Evolutionary conservation across 768 basidiomycete genomes (phyloP).

Genomic region (Sistotremastrum niveocremeum): DNA sequence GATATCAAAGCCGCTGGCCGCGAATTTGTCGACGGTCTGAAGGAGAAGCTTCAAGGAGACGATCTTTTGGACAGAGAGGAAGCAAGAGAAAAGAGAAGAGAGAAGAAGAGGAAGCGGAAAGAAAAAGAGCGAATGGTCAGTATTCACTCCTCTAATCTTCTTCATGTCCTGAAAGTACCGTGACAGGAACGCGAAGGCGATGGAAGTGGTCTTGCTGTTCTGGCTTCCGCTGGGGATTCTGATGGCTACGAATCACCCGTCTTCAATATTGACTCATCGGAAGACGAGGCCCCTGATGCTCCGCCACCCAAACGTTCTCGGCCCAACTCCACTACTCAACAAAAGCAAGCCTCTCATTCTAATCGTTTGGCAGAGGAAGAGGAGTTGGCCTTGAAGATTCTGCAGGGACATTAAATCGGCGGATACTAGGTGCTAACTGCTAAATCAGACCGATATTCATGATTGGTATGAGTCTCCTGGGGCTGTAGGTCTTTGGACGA

Average conservation of each 20-base stretch:
- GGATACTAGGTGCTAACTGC: too few species aligned
- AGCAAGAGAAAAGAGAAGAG: conserved; percentile 76
- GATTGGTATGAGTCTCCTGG: too few species aligned
- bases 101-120: conserved; percentile 89
- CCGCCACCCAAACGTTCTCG: conserved; percentile 6
- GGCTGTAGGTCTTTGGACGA: too few species aligned
- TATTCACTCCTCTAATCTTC: conserved; percentile 14
- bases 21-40: conserved; percentile 61
- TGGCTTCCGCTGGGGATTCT: conserved; percentile 29
- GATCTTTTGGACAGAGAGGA: conserved; percentile 71
- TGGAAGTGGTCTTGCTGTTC: conserved; percentile 18
- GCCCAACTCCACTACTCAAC: conserved; percentile 1
- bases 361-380: conserved; percentile 38
- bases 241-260: conserved; percentile 64
- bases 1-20: conserved; percentile 54
- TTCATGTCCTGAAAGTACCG: not conserved
- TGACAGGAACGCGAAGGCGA: conserved; percentile 9
- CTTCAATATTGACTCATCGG: conserved; percentile 36
- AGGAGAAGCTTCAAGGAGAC: conserved; percentile 51
- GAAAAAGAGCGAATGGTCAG: conserved; percentile 45
- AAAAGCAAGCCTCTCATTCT: conserved; percentile 24
- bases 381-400: conserved; percentile 48
- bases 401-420: conserved; percentile 13
- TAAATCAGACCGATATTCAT: too few species aligned
- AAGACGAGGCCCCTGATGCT: conserved; percentile 11